Conservation (phyloP, 2,329 filamentous ascomycete genomes). For the Clarireedia monteithiana region DNA sequence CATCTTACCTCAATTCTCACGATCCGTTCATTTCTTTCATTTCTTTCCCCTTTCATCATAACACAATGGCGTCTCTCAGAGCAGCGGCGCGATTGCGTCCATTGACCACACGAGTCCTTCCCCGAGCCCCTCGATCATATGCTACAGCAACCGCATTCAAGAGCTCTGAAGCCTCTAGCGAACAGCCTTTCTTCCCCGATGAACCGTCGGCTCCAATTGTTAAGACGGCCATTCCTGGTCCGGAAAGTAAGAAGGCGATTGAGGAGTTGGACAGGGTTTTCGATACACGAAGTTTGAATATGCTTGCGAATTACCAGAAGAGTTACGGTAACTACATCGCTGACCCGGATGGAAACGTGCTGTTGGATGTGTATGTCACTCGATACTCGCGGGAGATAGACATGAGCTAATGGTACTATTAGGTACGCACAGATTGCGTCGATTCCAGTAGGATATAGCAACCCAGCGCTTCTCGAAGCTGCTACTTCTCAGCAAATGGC, state of each 20-base stretch:
- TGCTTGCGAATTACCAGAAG: constrained; percentile 45
- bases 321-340: constrained; percentile 46
- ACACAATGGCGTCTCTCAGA: constrained; percentile 26
- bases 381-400: background rate
- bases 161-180: background rate
- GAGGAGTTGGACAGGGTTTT: constrained; percentile 40
- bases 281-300: constrained; percentile 44
- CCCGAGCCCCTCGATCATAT: constrained; percentile 16
- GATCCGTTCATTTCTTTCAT: background rate
- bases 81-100: constrained; percentile 25
- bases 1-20: background rate
- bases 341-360: constrained; percentile 42
- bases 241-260: constrained; percentile 31
- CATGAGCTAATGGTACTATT: constrained; percentile 12
- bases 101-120: constrained; percentile 14
- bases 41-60: background rate
- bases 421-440: constrained; percentile 77
- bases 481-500: constrained; percentile 65
- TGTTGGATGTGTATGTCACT: constrained; percentile 39
- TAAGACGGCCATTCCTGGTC: constrained; percentile 34
- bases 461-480: constrained; percentile 56
- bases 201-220: constrained; percentile 27
- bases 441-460: constrained; percentile 79
- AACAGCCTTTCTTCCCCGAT: constrained; percentile 25
- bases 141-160: constrained; percentile 11